Conservation (phyloP, 2,329 filamentous ascomycete species). For the Endoconidiophora laricicola region DNA sequence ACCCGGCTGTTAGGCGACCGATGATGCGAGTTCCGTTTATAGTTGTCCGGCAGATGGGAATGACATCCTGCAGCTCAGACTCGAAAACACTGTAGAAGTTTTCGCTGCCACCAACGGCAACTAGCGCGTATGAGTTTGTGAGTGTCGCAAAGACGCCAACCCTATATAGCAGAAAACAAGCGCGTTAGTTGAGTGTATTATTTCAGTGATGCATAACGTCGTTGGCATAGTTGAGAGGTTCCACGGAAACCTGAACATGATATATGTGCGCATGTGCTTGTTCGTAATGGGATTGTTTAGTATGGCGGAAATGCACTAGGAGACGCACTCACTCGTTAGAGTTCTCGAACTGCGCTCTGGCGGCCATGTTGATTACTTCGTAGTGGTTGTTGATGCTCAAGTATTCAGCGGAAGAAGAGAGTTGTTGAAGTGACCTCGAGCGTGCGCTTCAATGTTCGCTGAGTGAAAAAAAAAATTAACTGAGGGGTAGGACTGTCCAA, state of each 20-base stretch:
- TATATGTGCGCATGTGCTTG: neutral
- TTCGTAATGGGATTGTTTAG: neutral
- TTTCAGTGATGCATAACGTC: neutral
- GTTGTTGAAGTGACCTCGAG: neutral
- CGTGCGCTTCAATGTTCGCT: neutral
- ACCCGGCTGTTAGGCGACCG: constrained; percentile 85
- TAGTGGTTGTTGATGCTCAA: too few species aligned
- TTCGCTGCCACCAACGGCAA: constrained; percentile 86
- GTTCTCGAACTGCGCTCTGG: constrained; percentile 68
- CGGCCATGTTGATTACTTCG: constrained; percentile 36
- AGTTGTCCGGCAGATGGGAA: constrained; percentile 90
- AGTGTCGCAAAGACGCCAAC: constrained; percentile 93
- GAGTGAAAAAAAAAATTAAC: neutral
- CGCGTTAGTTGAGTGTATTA: constrained; percentile 1
- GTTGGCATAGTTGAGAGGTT: too few species aligned
- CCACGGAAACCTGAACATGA: too few species aligned
- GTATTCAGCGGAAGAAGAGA: neutral
- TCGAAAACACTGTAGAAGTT: constrained; percentile 99
- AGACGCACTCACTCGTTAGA: constrained; percentile 59
- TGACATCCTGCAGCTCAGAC: constrained; percentile 89
- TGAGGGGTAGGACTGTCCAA: neutral
- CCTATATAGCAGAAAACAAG: constrained; percentile 30
- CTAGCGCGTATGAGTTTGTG: constrained; percentile 92
- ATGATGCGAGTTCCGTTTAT: constrained; percentile 95
- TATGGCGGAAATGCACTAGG: neutral